Evolutionary conservation across 179 eudicot genomes (phyloP).

Genomic region (Spergularia azorica): DNA sequence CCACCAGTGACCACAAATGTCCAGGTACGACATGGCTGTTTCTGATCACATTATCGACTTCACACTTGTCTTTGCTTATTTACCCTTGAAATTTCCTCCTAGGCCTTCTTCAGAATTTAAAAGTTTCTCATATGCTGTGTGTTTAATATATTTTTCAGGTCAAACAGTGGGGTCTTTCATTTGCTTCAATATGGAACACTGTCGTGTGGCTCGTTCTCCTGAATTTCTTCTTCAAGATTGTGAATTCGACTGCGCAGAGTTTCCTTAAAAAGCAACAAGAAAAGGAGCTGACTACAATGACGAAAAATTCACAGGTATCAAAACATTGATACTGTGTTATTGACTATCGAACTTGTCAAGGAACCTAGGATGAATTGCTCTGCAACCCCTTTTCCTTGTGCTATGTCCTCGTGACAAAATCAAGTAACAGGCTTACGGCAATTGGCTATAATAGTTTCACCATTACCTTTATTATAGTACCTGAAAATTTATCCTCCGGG

Average conservation of each 20-base stretch:
- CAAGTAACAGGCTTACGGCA: neutral
- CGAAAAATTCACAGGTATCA: conserved; percentile 37
- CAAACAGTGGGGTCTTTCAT: conserved; percentile 73
- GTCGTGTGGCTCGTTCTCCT: conserved; percentile 88
- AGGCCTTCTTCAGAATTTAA: neutral
- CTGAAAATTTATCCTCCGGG: conserved; percentile 27
- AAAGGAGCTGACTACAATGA: conserved; percentile 34
- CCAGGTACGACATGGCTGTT: conserved; percentile 45
- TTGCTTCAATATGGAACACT: conserved; percentile 80
- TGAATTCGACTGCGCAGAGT: conserved; percentile 80
- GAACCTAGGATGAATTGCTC: neutral
- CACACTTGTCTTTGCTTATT: neutral
- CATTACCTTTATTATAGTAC: conserved; percentile 12
- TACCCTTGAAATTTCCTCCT: neutral
- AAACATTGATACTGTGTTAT: conserved; percentile 18
- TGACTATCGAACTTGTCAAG: neutral
- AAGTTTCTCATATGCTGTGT: neutral
- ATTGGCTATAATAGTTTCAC: conserved; percentile 1
- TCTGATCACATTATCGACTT: neutral
- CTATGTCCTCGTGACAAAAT: conserved; percentile 5
- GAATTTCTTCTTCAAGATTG: conserved; percentile 79
- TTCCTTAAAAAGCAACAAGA: conserved; percentile 82
- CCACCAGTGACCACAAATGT: conserved; percentile 55
- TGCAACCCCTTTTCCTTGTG: conserved; percentile 4
- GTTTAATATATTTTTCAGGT: conserved; percentile 43